Percentiles rank a stretch among this genome's conserved stretches.
phyloP scores from a whole-genome alignment of 345 rosid genomes.

The Hirschfeldia incana region DNA sequence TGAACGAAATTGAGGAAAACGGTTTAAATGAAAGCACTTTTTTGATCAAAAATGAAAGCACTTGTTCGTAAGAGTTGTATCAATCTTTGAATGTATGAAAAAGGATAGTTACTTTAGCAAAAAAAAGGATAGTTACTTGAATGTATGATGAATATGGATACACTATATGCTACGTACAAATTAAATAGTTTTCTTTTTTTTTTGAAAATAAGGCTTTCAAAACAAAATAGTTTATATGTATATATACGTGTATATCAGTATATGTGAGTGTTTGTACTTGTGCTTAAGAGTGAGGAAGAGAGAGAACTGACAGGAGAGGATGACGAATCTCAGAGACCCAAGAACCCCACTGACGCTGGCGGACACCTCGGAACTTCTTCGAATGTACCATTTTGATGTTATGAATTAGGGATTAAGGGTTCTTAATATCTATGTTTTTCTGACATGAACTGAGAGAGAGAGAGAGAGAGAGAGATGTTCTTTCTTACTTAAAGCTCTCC shows the following conservation, averaged over 20 bases:
- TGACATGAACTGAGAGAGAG: too few relatives aligned
- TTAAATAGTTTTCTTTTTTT: too few relatives aligned
- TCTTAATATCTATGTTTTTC: not conserved
- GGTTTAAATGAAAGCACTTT: too few relatives aligned
- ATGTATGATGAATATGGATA: not conserved
- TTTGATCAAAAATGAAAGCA: not conserved
- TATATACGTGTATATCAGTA: not conserved
- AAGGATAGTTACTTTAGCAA: too few relatives aligned
- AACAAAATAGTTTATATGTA: not conserved
- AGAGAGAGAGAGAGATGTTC: not conserved
- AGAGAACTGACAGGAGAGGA: conserved; percentile 59
- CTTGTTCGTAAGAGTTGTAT: not conserved
- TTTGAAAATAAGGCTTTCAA: too few relatives aligned
- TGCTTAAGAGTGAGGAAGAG: not conserved
- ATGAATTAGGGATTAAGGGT: not conserved
- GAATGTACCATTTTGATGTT: conserved; percentile 56
- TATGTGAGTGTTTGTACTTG: not conserved
- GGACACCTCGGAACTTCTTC: conserved; percentile 81
- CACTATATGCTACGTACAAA: not conserved
- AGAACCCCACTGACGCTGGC: conserved; percentile 94
- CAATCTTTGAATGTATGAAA: not conserved
- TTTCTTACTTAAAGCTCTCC: not conserved
- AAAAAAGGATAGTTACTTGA: too few relatives aligned
- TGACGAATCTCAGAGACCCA: conserved; percentile 41
- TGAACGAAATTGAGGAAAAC: conserved; percentile 8